Conservation (phyloP, 305 asterid species). For the Plantago coronopus region DNA sequence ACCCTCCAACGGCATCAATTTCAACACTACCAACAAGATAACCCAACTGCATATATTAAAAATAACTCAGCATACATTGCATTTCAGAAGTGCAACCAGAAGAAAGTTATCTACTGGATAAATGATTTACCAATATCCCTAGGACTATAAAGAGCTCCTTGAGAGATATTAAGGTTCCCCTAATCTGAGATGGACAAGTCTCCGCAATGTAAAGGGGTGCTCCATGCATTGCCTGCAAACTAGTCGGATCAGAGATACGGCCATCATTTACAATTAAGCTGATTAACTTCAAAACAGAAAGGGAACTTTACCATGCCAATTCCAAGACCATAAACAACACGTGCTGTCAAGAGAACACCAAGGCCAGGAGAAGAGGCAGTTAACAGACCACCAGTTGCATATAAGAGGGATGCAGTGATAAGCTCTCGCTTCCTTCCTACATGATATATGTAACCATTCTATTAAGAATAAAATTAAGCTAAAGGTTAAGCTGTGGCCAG, state of each 20-base stretch:
- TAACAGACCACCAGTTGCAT: slow-evolving; percentile 62
- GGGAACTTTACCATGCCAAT: slow-evolving; percentile 74
- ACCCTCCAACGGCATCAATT: slow-evolving; percentile 81
- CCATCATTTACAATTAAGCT: slow-evolving; percentile 5
- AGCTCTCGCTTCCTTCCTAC: slow-evolving; percentile 93
- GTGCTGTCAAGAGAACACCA: slow-evolving; percentile 66
- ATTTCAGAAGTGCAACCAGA: slow-evolving; percentile 10
- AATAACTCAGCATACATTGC: slow-evolving; percentile 23
- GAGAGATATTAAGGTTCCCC: slow-evolving; percentile 91
- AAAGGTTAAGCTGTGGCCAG: slow-evolving; percentile 8
- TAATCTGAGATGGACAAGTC: slow-evolving; percentile 92
- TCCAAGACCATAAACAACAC: slow-evolving; percentile 87
- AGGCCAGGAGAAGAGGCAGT: slow-evolving; percentile 88
- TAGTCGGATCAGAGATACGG: slow-evolving; percentile 24
- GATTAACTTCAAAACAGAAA: slow-evolving; percentile 13
- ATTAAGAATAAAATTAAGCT: neutral
- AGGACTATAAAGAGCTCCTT: slow-evolving; percentile 96
- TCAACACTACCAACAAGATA: slow-evolving; percentile 75
- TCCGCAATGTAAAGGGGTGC: slow-evolving; percentile 98
- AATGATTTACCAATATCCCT: slow-evolving; percentile 70
- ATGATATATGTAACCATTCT: slow-evolving; percentile 14
- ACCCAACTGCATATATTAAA: slow-evolving; percentile 60
- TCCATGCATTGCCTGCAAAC: slow-evolving; percentile 92
- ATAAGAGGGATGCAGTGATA: slow-evolving; percentile 66
- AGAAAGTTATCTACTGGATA: slow-evolving; percentile 10